Percentiles rank a stretch among this genome's conserved stretches.
phyloP scores from a whole-genome alignment of 495 filamentous ascomycete species.

The Trichoderma virens region DNA sequence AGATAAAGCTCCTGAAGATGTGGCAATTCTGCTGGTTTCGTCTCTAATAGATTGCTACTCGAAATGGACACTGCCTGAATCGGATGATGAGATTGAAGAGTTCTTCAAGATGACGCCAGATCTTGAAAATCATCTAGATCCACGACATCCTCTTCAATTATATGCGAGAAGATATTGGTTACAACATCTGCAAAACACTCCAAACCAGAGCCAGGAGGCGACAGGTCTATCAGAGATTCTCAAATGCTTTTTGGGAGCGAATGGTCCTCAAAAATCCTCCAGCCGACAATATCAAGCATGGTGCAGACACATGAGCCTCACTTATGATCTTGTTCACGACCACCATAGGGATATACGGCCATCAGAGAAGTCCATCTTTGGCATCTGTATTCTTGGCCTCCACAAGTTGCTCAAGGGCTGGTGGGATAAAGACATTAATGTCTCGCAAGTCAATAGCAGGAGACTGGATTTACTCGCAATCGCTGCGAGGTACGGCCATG shows the following conservation, averaged over 20 bases:
- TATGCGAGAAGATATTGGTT: neutral
- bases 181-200: neutral
- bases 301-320: neutral
- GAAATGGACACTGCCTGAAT: neutral
- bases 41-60: neutral
- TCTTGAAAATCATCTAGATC: neutral
- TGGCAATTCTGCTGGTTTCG: neutral
- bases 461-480: neutral
- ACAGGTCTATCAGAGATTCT: neutral
- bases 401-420: neutral
- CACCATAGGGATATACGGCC: neutral
- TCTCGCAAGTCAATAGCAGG: neutral
- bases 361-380: neutral
- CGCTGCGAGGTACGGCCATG: neutral
- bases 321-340: neutral
- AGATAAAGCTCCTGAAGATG: neutral
- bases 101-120: neutral
- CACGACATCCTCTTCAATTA: neutral
- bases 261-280: neutral
- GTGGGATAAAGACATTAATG: neutral
- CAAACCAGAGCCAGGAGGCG: neutral
- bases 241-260: neutral
- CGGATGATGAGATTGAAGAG: neutral
- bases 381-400: neutral
- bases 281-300: neutral